Base-by-base conservation (phyloP, 139 green algal genomes). In the Ettlia oleoabundans region DNA sequence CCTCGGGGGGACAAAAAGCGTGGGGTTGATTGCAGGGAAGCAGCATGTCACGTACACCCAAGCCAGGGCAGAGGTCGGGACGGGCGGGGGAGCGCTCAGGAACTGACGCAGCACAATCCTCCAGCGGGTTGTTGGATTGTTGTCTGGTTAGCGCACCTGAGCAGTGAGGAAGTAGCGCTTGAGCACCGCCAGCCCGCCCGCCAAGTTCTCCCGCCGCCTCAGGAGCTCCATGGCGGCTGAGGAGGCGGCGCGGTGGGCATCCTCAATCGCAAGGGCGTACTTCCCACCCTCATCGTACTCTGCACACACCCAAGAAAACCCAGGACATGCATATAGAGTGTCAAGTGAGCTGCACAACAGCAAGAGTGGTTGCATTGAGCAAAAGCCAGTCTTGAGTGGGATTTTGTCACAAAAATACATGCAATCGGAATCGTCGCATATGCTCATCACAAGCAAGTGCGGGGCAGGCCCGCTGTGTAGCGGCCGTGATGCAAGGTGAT, bases 121-220 rank as follows among this genome's bases (percentile, higher is more conserved):
- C n/a, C n/a, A n/a, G n/a, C n/a, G n/a, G n/a, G n/a, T n/a, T n/a
- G n/a, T n/a, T n/a, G n/a, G n/a, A n/a, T n/a, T n/a, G n/a, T n/a
- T n/a, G n/a, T n/a, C n/a, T n/a, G n/a, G n/a, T n/a, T n/a, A n/a
- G n/a, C n/a, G n/a, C 47, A 92, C 91, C 86, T 93, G 91, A 62
- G 95, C 93, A n/a, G 95, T 67, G n/a, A 98, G 88, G 83, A 98
- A 98, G 87, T 95, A 97, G 85, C 93, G 92, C 89, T 98, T 98
- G 52, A 98, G 81, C 28, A 90, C 93, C 1, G 79, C 76, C 80
- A 98, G 90, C 65, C 89, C 87, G 8, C 67, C 63, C 30, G 92
- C 52, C 62, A 91, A 28, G 72, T 80, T 76, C 42, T 88, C 62
- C 40, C 92, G 76, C 22, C 82, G 52, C 58, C 88, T 78, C 85